Conservation (phyloP, 352 stramenopile species). For the Ophiocytium majus region DNA sequence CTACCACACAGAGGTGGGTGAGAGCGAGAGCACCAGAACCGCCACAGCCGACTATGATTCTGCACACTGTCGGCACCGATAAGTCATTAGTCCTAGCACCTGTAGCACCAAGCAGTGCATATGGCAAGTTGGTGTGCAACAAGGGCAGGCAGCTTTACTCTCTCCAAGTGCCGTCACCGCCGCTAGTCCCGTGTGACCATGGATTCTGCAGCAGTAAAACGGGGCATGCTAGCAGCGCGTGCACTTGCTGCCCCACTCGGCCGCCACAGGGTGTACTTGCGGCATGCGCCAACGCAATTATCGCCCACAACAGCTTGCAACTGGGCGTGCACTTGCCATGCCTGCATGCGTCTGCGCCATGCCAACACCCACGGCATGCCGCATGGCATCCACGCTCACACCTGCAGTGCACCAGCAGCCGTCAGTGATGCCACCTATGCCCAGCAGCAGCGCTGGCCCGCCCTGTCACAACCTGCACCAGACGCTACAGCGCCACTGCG, state of each 20-base stretch:
- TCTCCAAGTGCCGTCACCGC: neutral
- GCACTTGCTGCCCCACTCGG: no score
- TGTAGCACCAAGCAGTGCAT: neutral
- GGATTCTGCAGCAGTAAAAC: no score
- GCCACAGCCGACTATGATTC: no score
- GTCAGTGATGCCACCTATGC: neutral
- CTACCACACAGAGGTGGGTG: conserved; percentile 9
- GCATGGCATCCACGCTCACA: no score
- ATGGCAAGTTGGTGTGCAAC: neutral
- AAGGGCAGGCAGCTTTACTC: neutral
- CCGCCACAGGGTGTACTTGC: no score
- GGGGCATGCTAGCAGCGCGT: no score
- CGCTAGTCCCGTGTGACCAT: neutral
- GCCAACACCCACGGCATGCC: no score
- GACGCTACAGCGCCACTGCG: neutral
- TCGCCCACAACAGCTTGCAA: no score
- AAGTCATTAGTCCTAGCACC: neutral
- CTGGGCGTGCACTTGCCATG: neutral
- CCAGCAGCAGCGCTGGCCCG: neutral
- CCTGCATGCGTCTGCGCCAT: neutral
- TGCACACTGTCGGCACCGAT: neutral
- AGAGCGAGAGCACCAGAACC: no score
- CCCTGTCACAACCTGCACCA: neutral
- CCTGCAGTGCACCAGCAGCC: no score
- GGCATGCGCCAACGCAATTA: no score